phyloP scores from a whole-genome alignment of 495 filamentous ascomycete species.

The Amniculicola lignicola region DNA sequence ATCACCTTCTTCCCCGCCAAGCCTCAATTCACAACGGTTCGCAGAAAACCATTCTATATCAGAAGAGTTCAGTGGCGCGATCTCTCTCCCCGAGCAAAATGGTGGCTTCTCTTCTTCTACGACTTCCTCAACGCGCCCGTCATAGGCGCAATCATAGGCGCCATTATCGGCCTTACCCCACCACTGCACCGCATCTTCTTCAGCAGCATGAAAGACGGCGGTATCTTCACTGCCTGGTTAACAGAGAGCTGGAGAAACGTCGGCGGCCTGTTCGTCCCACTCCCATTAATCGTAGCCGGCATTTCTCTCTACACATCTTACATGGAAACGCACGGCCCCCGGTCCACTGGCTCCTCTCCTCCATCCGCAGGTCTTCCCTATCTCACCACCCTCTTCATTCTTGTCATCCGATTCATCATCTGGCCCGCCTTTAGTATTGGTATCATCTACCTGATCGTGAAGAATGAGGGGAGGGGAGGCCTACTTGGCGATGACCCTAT shows the following conservation, averaged over 20 bases:
- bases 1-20: conserved; percentile 32
- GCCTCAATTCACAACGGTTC: conserved; percentile 6
- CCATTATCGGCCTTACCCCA: conserved; percentile 58
- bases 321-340: conserved; percentile 37
- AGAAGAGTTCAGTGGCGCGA: conserved; percentile 37
- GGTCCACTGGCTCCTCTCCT: too few species aligned
- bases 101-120: conserved; percentile 46
- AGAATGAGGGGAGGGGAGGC: conserved; percentile 41
- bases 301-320: conserved; percentile 55
- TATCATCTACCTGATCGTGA: conserved; percentile 54
- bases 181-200: conserved; percentile 63
- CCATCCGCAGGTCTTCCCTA: conserved; percentile 47
- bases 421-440: conserved; percentile 60
- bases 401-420: conserved; percentile 56
- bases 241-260: conserved; percentile 61
- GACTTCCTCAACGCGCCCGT: conserved; percentile 61
- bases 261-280: conserved; percentile 61
- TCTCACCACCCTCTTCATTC: conserved; percentile 50
- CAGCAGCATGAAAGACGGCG: conserved; percentile 55
- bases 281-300: conserved; percentile 67
- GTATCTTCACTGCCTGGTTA: conserved; percentile 65
- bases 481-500: conserved; percentile 61
- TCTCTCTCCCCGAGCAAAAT: conserved; percentile 38
- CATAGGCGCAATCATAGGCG: conserved; percentile 58
- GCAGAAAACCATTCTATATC: conserved; percentile 13